These are phyloP conservation scores for Chaetomiaceae sp. DNA, from an alignment of 2,329 filamentous ascomycete genomes.

Conservation along the genomic window DNA sequence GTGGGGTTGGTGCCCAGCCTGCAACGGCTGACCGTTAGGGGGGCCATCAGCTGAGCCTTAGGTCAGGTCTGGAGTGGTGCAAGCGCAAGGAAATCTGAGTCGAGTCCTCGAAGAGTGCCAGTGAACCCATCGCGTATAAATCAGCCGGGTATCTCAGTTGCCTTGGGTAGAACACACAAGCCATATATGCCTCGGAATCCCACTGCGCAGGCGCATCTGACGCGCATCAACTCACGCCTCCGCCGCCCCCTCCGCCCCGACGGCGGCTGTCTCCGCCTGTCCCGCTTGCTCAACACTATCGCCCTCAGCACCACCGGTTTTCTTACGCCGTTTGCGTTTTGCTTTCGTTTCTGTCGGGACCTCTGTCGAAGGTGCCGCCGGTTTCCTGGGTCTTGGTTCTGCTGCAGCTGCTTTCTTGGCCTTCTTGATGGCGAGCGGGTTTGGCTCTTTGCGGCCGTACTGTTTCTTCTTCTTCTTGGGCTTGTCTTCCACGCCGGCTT, in stretches of 20 bases:
- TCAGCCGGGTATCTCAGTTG: neutral
- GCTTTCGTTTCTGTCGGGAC: slow-evolving; percentile 27
- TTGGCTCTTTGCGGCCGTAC: slow-evolving; percentile 32
- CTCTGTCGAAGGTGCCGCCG: slow-evolving; percentile 30
- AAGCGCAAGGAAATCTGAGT: too few relatives aligned
- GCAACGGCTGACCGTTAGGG: neutral
- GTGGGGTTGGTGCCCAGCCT: slow-evolving; percentile 7
- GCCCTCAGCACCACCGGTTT: slow-evolving; percentile 15
- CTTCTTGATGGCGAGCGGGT: slow-evolving; percentile 35
- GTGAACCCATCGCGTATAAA: too few relatives aligned
- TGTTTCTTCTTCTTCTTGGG: slow-evolving; percentile 33
- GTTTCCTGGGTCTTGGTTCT: slow-evolving; percentile 22
- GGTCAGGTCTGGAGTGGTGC: too few relatives aligned
- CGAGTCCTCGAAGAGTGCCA: too few relatives aligned
- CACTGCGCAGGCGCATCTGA: too few relatives aligned
- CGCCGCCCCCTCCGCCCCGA: neutral
- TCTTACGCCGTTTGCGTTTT: slow-evolving; percentile 27
- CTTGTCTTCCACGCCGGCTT: slow-evolving; percentile 24
- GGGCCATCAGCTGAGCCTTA: neutral
- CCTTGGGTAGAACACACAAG: neutral
- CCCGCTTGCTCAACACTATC: slow-evolving; percentile 8
- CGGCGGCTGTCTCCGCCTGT: slow-evolving; percentile 1
- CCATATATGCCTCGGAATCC: neutral
- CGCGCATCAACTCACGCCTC: slow-evolving; percentile 2
- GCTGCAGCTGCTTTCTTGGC: slow-evolving; percentile 30